These are phyloP conservation scores for Arthroderma uncinatum DNA, from an alignment of 2,329 filamentous ascomycete genomes.

Conservation along the genomic window DNA sequence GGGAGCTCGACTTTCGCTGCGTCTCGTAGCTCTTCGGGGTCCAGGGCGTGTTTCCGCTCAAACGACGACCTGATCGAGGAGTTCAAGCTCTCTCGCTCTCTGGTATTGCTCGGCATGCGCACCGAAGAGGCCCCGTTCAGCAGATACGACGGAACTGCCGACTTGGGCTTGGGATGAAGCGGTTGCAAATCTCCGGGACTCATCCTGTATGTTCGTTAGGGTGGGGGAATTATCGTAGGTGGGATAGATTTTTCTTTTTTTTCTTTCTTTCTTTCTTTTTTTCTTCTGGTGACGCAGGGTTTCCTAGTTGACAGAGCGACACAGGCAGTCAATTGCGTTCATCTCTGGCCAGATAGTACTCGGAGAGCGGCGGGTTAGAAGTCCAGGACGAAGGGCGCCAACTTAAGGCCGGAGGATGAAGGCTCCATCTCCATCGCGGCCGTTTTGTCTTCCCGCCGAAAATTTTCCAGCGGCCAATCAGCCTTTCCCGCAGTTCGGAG, in stretches of 20 bases:
- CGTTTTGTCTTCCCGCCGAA: not conserved
- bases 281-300: not conserved
- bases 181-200: constrained; percentile 33
- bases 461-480: not conserved
- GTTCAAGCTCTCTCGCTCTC: constrained; percentile 48
- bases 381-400: not conserved
- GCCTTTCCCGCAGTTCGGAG: not conserved
- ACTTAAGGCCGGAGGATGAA: not conserved
- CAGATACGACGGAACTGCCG: constrained; percentile 47
- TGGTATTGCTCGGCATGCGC: constrained; percentile 38
- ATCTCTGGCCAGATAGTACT: not conserved
- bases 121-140: constrained; percentile 46
- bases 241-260: not conserved
- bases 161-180: constrained; percentile 37
- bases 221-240: not conserved
- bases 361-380: not conserved
- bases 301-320: not conserved
- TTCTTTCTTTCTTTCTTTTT: not conserved
- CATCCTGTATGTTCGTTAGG: constrained; percentile 27
- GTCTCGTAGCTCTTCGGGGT: constrained; percentile 21
- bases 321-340: not conserved
- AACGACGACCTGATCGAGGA: constrained; percentile 50
- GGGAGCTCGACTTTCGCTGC: constrained; percentile 31
- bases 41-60: constrained; percentile 22
- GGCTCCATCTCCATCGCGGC: not conserved